Evolutionary conservation across 1,139 yeast genomes (phyloP), one percentile per base, ranked within the genome.

Genomic region (Yamadazyma pseudoaaseri): DNA sequence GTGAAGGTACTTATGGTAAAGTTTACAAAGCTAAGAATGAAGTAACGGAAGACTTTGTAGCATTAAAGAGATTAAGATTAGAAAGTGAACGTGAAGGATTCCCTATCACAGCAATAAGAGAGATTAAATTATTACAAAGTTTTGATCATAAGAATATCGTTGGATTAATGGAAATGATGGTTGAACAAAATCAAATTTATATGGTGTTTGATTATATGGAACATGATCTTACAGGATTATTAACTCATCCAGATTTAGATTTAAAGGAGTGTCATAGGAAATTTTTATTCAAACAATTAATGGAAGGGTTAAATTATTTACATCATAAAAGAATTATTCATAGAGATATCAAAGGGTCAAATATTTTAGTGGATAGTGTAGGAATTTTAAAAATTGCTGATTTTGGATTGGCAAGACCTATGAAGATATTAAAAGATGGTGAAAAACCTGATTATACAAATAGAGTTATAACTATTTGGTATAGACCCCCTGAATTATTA

Each of bases 171-270:
- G 98, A 92, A 58, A 89, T 92, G 75, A 87, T 92, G 92, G 84
- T 89, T 20, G 96, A 87, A 51, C 71, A 70, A 39, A 80, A 80
- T 38, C 80, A 79, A 34, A 81, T 90, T 8, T 87, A 79, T 52
- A 90, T 92, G 97, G 81, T 90, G 6, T 86, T 90, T 52, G 96
- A 90, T 45, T 92, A 92, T 52, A 79, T 92, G 72, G 95, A 87
- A 49, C 96, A 92, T 59, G 98, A 92, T 54, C 69, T 92, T 34
- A 82, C 96, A 2, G 98, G 97, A 0, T 70, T 92, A 29, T 63
- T 92, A 34, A 77, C 89, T 5, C 95, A 87, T 54, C 85, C 90
- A 1, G 79, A 78, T 16, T 72, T 90, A 36, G 56, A 55, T 9
- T 66, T 92, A 25, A 62, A 75, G 9, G 79, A 74, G 29, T 75